Evolutionary conservation across 805 yeast genomes (phyloP), one percentile per base, ranked within the genome.

Genomic region (Starmera quercuum): DNA sequence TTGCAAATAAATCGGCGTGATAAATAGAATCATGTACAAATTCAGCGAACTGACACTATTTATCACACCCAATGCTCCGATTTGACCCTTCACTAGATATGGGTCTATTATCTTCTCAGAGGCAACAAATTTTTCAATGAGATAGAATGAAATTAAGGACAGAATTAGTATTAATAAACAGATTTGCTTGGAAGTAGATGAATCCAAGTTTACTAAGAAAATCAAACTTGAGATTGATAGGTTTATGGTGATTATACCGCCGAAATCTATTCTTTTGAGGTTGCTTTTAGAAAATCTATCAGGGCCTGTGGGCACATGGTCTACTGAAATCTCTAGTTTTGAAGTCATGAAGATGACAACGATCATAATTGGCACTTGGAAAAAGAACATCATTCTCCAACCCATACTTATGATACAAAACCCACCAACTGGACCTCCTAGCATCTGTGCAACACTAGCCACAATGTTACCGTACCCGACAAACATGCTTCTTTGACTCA

Each of bases 401-500:
- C 71, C 71, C 36, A 58, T 51, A 6, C 52, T 45, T 1, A 56
- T 53, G 10, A 66, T 42, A 29, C 61, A 63, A 4, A 58, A 26
- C 1, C 69, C 68, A 26, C 71, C 72, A 33, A 65, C 45, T 15
- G 68, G 63, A 2, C 71, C 70, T 3, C 72, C 72, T 5, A 62
- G 35, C 40, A 64, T 58, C 33, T 63, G 70, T 8, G 68, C 64
- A 5, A 53, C 42, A 11, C 64, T 62, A 13, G 52, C 53, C 35
- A 64, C 47, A 29, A 64, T 42, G 30, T 58, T 61, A 1, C 71
- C 70, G 39, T 63, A 64, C 1, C 80, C 80, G 47, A 72, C 72
- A 41, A 59, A 74, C 30, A 72, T 53, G 4, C 76, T 76, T 39
- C 82, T 58, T 39, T 70, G 64, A 35, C 70, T 59, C 22, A 73